Evolutionary conservation across 75 land plant genomes (phyloP), one percentile per base, ranked within the genome.

Genomic region (Picea glauca): DNA sequence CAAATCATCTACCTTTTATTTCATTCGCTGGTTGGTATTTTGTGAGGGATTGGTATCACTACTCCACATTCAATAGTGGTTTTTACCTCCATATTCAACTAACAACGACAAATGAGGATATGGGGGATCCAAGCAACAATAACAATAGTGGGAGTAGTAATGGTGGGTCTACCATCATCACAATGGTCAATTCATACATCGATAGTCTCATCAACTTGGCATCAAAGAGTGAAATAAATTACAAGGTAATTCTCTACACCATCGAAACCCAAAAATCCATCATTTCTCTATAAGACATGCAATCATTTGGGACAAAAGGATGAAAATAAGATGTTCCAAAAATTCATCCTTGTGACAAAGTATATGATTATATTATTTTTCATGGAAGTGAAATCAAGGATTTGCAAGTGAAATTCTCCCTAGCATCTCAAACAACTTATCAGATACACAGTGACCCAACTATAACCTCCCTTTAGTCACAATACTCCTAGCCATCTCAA

Each of bases 301-400:
- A 92, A 17, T 89, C 96, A 58, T 90, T 86, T 86, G 96, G 96
- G 72, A 91, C 94, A 12, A 93, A 84, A n/a, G 96, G 96, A 54
- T 75, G 92, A 32, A 94, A 91, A 76, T 91, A 88, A 75, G 94
- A 94, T 80, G 96, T 92, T 1, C 91, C 91, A 21, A 94, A 91
- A 72, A 86, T 94, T 62, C 92, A 88, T 76, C 84, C 89, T 33
- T 85, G 84, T 78, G 96, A 94, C 79, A 94, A 92, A 77, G 80
- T 94, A 33, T 94, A 90, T 83, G 96, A 94, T 66, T 94, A 84
- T 85, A 92, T 94, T 65, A 82, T 94, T 30, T 93, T 94, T 68
- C 85, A 91, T 46, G 96, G 96, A 75, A 85, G 88, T 81, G 94
- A 94, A 50, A 94, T 94, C 74, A 94, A 94, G 91, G 96, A 95